Evolutionary conservation across 2,329 filamentous ascomycete genomes (phyloP).

Genomic region (Beauveria bassiana): DNA sequence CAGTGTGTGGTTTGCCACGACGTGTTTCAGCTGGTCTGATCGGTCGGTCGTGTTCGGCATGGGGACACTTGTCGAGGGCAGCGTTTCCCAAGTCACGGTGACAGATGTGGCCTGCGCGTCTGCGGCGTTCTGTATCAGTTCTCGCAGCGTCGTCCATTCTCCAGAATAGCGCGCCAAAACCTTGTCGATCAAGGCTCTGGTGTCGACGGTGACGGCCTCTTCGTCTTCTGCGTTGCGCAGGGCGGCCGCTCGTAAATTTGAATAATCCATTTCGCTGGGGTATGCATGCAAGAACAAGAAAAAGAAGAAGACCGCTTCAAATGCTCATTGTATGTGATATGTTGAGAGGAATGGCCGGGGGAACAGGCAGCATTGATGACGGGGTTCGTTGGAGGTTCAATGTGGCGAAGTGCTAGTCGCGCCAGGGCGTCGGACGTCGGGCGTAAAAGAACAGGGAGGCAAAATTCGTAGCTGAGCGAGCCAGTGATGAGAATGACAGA

Average conservation of each 20-base stretch:
- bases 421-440: not conserved
- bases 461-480: not conserved
- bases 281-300: not conserved
- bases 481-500: not conserved
- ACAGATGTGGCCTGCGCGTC: constrained; percentile 89
- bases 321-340: not conserved
- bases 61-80: constrained; percentile 72
- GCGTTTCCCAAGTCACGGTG: constrained; percentile 84
- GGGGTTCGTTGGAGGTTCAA: not conserved
- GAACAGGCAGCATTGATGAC: constrained; percentile 1
- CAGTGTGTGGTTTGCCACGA: constrained; percentile 76
- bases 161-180: constrained; percentile 93
- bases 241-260: constrained; percentile 75
- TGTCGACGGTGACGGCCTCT: constrained; percentile 97
- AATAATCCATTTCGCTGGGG: constrained; percentile 54
- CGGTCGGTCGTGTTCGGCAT: constrained; percentile 57
- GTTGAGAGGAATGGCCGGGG: not conserved
- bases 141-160: constrained; percentile 84
- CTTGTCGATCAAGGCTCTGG: constrained; percentile 93
- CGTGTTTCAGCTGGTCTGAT: constrained; percentile 72
- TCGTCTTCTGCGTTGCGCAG: constrained; percentile 82
- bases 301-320: not conserved
- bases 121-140: constrained; percentile 97
- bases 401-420: not conserved
- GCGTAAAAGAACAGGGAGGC: not conserved